A percentile compares a stretch with the other conserved stretches of the same genome.
Evolutionary conservation across 2,329 filamentous ascomycete species (phyloP).

Genomic region (Fusarium virguliforme): DNA sequence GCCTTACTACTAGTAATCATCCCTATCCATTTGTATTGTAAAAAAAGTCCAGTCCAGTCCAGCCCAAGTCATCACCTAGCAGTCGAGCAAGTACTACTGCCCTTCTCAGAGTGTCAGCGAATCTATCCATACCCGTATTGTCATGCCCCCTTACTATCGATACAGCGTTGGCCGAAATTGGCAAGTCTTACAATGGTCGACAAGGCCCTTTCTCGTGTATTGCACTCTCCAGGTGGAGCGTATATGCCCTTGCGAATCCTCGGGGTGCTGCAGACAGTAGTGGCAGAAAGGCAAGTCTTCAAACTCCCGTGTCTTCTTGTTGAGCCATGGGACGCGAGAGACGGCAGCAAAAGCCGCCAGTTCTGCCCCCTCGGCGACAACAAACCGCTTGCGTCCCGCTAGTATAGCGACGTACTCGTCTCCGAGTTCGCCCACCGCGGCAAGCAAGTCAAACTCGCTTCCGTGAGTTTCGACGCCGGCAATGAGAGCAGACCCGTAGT

Average conservation of each 20-base stretch:
- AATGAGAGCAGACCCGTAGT: neutral
- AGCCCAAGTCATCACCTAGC: neutral
- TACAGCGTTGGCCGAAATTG: neutral
- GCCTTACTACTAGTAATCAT: neutral
- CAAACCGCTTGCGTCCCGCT: neutral
- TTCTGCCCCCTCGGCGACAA: neutral
- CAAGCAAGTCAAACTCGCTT: no score
- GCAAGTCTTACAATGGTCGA: neutral
- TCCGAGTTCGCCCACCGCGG: no score
- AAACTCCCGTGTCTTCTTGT: neutral
- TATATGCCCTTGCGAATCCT: no score
- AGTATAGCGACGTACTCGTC: neutral
- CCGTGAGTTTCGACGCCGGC: neutral
- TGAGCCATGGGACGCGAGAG: conserved; percentile 8
- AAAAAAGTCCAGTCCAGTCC: neutral
- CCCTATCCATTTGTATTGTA: neutral
- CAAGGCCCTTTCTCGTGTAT: neutral
- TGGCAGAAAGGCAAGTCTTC: neutral
- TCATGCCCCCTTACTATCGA: neutral
- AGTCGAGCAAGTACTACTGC: neutral
- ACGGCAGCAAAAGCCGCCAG: neutral
- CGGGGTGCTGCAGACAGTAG: neutral
- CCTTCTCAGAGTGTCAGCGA: neutral
- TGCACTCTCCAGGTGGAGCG: neutral
- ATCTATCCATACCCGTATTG: neutral